phyloP scores from a whole-genome alignment of 2,329 filamentous ascomycete genomes.

The Coniochaeta sp. region DNA sequence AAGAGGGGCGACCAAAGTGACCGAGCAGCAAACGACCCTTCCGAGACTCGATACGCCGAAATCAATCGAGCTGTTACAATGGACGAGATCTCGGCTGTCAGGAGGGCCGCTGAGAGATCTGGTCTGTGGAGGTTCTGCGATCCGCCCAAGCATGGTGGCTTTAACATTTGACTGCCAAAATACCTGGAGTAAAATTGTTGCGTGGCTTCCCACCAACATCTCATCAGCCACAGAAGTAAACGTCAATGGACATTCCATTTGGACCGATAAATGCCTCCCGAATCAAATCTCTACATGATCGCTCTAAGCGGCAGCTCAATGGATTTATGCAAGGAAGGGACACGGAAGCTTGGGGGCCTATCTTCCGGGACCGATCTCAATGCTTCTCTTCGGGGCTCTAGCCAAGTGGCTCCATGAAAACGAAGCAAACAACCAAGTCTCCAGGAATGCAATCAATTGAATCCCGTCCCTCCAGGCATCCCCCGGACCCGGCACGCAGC shows the following conservation, averaged over 20 bases:
- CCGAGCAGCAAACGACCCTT: constrained; percentile 14
- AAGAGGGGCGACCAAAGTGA: constrained; percentile 23
- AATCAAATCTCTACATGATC: neutral
- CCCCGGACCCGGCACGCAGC: neutral
- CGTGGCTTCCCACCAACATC: neutral
- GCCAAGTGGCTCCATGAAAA: neutral
- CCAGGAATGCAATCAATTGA: neutral
- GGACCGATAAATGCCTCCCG: neutral
- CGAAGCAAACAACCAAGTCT: neutral
- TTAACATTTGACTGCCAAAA: constrained; percentile 30
- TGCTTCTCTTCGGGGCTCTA: neutral
- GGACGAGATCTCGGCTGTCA: constrained; percentile 59
- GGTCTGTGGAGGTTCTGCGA: constrained; percentile 78
- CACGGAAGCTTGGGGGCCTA: neutral
- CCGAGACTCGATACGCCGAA: constrained; percentile 59
- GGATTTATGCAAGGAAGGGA: neutral
- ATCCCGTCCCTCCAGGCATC: neutral
- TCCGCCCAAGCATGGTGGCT: constrained; percentile 42
- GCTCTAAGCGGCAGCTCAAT: too few species aligned
- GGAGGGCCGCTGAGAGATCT: constrained; percentile 58
- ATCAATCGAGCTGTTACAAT: constrained; percentile 65
- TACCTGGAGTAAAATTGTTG: neutral
- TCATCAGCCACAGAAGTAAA: neutral
- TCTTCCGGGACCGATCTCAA: neutral
- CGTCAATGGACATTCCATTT: neutral